Base-by-base conservation (phyloP, 2,329 filamentous ascomycete genomes). In the Xylaria sp. region DNA sequence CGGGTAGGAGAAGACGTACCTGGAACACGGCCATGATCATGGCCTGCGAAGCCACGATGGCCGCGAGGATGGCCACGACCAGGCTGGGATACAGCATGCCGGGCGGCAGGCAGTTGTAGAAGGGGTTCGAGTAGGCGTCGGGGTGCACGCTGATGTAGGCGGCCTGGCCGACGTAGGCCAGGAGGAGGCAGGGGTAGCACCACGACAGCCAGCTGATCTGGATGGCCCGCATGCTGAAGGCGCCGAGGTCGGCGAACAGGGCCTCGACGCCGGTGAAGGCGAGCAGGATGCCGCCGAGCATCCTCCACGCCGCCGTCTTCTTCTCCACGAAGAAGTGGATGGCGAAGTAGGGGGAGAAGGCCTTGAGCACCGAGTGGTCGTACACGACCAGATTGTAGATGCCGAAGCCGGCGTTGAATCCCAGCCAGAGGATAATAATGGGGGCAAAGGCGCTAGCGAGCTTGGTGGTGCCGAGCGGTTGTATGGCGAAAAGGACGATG, bases 231-330 rank as follows among this genome's bases (percentile, higher is more conserved):
- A 82, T 79, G 69, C 81, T 83, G 69, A 92, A 92, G 19, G 89
- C 89, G 29, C 89, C 89, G 6, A 92, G 76, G 63, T 92, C 89
- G 2, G 89, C 89, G 66, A 91, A 92, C 1, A 92, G 76, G 1
- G 89, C 88, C 68, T 92, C 89, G n/a, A 90, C 87, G 17, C 86
- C 89, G 1, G 89, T 92, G 64, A 92, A 92, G 2, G 86, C 82
- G 8, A 92, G 79, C 2, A 92, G 71, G 18, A 92, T 82, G 4
- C 89, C 89, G n/a, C 86, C 87, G 1, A 90, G 76, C 54, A 80
- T 82, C 53, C 75, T 76, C 86, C 87, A 90, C 0, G 84, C 86
- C 4, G 80, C 75, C 2, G 80, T 76, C 48, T 78, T 77, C 63
- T 87, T 84, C 13, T 82, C 76, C 18, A 81, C 69, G 38, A 90